Percentiles rank a stretch among this genome's conserved stretches.
Evolutionary conservation across 108 stramenopile species (phyloP).

Genomic region (Bacterosira constricta): DNA sequence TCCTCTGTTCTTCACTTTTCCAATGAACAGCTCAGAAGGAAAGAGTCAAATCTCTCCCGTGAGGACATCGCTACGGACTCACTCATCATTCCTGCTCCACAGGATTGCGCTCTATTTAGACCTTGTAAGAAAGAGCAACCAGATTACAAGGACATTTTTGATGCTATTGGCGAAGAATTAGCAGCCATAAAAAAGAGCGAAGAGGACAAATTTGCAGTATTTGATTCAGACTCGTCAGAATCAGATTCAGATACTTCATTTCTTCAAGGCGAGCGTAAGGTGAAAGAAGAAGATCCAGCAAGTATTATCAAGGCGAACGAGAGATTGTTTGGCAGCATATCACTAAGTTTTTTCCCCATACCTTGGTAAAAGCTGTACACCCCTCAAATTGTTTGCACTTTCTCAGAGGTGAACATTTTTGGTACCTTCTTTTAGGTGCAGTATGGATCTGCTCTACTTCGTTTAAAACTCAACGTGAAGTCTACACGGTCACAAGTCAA

Average conservation of each 20-base stretch:
- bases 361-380: conserved; percentile 20
- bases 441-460: too few relatives aligned
- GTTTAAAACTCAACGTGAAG: too few relatives aligned
- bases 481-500: too few relatives aligned
- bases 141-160: conserved; percentile 5
- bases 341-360: conserved; percentile 26
- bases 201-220: not conserved
- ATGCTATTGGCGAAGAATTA: conserved; percentile 9
- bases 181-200: conserved; percentile 10
- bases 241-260: not conserved
- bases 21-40: conserved; percentile 3
- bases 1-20: conserved; percentile 1
- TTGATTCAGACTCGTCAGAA: not conserved
- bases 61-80: not conserved
- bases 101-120: conserved; percentile 19
- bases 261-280: not conserved
- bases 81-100: conserved; percentile 18
- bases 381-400: too few relatives aligned
- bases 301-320: not conserved
- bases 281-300: not conserved
- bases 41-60: conserved; percentile 1
- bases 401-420: too few relatives aligned
- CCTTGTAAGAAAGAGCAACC: not conserved
- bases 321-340: conserved; percentile 15
- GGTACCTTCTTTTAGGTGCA: too few relatives aligned